Percentiles rank a stretch among this genome's conserved stretches.
Conservation (phyloP, 2,329 filamentous ascomycete genomes). For the Sarocladiaceae sp. region DNA sequence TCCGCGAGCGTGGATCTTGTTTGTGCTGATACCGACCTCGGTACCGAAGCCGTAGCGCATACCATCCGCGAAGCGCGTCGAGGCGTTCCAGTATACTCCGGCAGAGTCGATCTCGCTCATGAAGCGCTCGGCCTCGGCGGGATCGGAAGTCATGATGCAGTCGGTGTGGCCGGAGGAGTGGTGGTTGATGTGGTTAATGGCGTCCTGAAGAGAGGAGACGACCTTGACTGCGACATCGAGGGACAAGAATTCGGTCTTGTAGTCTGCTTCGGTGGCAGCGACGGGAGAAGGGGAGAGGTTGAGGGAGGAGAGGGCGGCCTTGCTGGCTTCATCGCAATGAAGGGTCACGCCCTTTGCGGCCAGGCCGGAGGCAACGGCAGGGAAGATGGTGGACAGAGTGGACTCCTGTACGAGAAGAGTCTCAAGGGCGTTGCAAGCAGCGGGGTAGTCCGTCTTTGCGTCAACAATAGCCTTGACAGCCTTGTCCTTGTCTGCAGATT, state of each 20-base stretch:
- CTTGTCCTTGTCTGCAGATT: slow-evolving; percentile 67
- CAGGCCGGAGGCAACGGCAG: slow-evolving; percentile 68
- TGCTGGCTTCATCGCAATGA: slow-evolving; percentile 70
- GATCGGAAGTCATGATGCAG: slow-evolving; percentile 71
- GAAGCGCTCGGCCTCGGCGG: slow-evolving; percentile 70
- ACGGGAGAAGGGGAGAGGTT: slow-evolving; percentile 35
- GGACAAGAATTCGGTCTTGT: slow-evolving; percentile 83
- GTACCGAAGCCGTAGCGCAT: slow-evolving; percentile 98
- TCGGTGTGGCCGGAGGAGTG: slow-evolving; percentile 96
- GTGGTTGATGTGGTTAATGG: slow-evolving; percentile 83
- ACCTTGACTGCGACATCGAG: slow-evolving; percentile 81
- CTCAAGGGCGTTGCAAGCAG: slow-evolving; percentile 93
- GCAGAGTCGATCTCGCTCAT: slow-evolving; percentile 83
- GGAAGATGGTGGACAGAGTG: slow-evolving; percentile 63
- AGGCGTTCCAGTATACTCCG: slow-evolving; percentile 96
- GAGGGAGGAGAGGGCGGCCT: slow-evolving; percentile 54
- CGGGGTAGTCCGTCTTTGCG: slow-evolving; percentile 90
- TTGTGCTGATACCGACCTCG: slow-evolving; percentile 96
- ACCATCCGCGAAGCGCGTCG: slow-evolving; percentile 89
- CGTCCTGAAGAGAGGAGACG: slow-evolving; percentile 63
- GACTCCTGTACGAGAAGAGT: slow-evolving; percentile 79
- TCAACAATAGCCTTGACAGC: slow-evolving; percentile 78
- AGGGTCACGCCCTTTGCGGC: slow-evolving; percentile 74
- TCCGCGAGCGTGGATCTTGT: slow-evolving; percentile 93
- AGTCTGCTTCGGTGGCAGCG: slow-evolving; percentile 68